phyloP scores from a whole-genome alignment of 148 eudicot genomes.

The Chenopodium album region DNA sequence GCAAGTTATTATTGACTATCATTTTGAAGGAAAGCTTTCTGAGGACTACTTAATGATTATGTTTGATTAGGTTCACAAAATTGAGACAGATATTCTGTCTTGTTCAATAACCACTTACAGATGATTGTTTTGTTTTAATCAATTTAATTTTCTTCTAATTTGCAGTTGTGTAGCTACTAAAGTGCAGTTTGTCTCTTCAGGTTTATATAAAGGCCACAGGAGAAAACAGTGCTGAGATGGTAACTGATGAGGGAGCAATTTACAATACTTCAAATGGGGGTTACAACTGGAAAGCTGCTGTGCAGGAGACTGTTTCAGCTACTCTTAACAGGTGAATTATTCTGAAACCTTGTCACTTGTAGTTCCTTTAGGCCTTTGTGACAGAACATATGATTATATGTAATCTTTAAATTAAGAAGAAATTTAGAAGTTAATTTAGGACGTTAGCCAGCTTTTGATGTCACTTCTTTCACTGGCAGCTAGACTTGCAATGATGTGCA shows the following conservation, averaged over 20 bases:
- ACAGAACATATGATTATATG: background rate
- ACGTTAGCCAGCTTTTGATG: background rate
- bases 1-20: background rate
- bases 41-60: background rate
- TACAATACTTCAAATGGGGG: slow-evolving; percentile 92
- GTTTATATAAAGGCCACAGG: slow-evolving; percentile 89
- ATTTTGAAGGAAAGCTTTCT: background rate
- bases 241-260: slow-evolving; percentile 95
- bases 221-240: slow-evolving; percentile 96
- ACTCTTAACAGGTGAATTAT: slow-evolving; percentile 87
- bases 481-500: background rate
- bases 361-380: background rate
- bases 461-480: background rate
- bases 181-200: slow-evolving; percentile 32
- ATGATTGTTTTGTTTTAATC: background rate
- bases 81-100: background rate
- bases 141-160: background rate
- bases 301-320: slow-evolving; percentile 98
- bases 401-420: background rate
- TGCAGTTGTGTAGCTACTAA: background rate
- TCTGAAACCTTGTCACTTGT: slow-evolving; percentile 2
- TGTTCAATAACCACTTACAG: background rate
- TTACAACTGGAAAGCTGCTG: slow-evolving; percentile 97
- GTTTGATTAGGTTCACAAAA: background rate
- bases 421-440: background rate